Conservation (phyloP, 2,329 filamentous ascomycete species). For the Penicillium sp. region DNA sequence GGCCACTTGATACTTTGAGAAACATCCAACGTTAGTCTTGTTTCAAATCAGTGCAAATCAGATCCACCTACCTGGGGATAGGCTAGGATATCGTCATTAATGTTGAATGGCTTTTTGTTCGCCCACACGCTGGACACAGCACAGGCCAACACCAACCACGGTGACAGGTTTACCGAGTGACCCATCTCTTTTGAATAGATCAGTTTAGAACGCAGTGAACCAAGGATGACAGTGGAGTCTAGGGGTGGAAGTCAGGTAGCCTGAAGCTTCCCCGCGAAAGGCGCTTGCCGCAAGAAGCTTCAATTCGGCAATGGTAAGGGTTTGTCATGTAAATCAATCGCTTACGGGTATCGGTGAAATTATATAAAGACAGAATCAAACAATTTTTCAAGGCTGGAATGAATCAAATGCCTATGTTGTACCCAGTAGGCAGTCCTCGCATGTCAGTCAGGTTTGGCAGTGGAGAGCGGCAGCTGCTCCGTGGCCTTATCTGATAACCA, state of each 20-base stretch:
- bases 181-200: constrained; percentile 26
- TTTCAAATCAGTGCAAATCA: neutral
- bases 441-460: constrained; percentile 3
- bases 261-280: constrained; percentile 3
- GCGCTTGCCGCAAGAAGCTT: neutral
- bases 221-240: neutral
- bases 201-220: neutral
- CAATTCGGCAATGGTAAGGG: neutral
- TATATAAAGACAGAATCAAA: neutral
- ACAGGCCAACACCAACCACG: constrained; percentile 36
- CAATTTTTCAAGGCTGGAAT: neutral
- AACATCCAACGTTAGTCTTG: neutral
- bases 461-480: constrained; percentile 24
- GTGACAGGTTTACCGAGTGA: constrained; percentile 23
- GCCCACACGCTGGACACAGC: constrained; percentile 45
- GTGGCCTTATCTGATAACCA: constrained; percentile 31
- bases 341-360: neutral
- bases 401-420: neutral
- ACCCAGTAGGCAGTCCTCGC: neutral
- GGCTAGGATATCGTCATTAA: constrained; percentile 83
- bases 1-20: constrained; percentile 70
- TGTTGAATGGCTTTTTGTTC: constrained; percentile 68
- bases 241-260: constrained; percentile 1
- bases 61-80: constrained; percentile 70
- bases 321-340: neutral